phyloP scores from a whole-genome alignment of 306 rosid genomes.

The Glycyrrhiza uralensis region DNA sequence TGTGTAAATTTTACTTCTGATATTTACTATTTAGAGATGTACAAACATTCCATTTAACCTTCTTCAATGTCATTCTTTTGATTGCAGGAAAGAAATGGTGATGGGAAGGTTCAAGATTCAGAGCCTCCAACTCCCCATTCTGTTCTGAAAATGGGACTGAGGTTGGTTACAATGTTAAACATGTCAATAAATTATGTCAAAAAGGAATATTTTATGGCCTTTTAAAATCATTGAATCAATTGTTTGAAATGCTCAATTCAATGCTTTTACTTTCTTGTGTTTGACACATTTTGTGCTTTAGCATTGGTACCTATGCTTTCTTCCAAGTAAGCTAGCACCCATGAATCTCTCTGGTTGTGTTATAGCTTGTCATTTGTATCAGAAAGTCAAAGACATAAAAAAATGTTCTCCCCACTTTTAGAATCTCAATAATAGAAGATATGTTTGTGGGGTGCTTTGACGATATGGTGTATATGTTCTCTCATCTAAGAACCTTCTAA shows the following conservation, averaged over 20 bases:
- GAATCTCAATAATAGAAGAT: conserved; percentile 1
- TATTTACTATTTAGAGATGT: conserved; percentile 1
- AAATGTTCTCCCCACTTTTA: background rate
- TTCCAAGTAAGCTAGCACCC: conserved; percentile 2
- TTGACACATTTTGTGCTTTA: conserved; percentile 10
- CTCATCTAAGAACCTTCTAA: conserved; percentile 5
- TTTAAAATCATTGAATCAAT: conserved; percentile 4
- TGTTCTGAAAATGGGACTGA: conserved; percentile 71
- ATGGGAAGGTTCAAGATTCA: conserved; percentile 64
- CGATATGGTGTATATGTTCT: background rate
- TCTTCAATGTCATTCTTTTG: conserved; percentile 23
- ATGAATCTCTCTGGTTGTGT: background rate
- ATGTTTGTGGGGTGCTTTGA: background rate
- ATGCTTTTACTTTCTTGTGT: conserved; percentile 6
- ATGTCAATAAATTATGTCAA: background rate
- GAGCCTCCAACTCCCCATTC: conserved; percentile 84
- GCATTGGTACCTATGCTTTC: conserved; percentile 11
- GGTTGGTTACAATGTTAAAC: conserved; percentile 48
- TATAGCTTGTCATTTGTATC: conserved; percentile 3
- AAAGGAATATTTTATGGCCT: background rate
- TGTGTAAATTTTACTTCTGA: conserved; percentile 3
- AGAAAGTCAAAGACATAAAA: background rate
- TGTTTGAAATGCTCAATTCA: conserved; percentile 28
- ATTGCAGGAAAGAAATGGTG: conserved; percentile 85
- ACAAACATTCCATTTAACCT: conserved; percentile 14